phyloP scores from a whole-genome alignment of 805 yeast species.

The Metschnikowia gruessii region DNA sequence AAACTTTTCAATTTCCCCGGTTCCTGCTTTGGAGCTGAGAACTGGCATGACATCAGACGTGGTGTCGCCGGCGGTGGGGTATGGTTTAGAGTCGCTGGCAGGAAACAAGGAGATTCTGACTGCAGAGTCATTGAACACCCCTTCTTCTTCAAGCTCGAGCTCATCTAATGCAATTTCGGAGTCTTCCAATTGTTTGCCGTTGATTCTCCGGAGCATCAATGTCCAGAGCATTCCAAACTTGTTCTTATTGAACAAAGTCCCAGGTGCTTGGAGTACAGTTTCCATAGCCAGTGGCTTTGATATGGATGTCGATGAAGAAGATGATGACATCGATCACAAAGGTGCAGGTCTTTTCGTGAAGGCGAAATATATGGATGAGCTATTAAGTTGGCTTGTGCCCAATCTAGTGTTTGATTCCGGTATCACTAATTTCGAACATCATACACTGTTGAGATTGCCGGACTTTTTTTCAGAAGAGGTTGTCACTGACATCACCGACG shows the following conservation, averaged over 20 bases:
- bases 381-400: slow-evolving; percentile 40
- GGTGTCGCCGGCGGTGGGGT: background rate
- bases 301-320: slow-evolving; percentile 36
- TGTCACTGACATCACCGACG: slow-evolving; percentile 14
- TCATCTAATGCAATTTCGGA: slow-evolving; percentile 22
- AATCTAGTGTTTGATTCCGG: slow-evolving; percentile 40
- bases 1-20: slow-evolving; percentile 4
- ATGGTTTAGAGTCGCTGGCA: background rate
- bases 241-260: slow-evolving; percentile 39
- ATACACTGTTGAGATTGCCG: slow-evolving; percentile 16
- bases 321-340: slow-evolving; percentile 32
- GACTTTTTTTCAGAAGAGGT: slow-evolving; percentile 10
- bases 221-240: slow-evolving; percentile 57
- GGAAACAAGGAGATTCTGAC: background rate
- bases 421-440: slow-evolving; percentile 18
- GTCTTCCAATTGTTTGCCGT: slow-evolving; percentile 62
- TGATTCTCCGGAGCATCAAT: slow-evolving; percentile 62
- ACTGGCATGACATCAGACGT: background rate
- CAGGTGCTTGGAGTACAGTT: slow-evolving; percentile 13
- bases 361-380: slow-evolving; percentile 29
- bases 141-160: slow-evolving; percentile 3
- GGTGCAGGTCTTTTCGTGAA: slow-evolving; percentile 33
- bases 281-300: slow-evolving; percentile 27
- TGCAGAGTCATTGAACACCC: slow-evolving; percentile 3
- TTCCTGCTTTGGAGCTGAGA: background rate